These are phyloP conservation scores for Fomitopsis betulina DNA, from an alignment of 1,284 basidiomycete species.

Conservation along the genomic window DNA sequence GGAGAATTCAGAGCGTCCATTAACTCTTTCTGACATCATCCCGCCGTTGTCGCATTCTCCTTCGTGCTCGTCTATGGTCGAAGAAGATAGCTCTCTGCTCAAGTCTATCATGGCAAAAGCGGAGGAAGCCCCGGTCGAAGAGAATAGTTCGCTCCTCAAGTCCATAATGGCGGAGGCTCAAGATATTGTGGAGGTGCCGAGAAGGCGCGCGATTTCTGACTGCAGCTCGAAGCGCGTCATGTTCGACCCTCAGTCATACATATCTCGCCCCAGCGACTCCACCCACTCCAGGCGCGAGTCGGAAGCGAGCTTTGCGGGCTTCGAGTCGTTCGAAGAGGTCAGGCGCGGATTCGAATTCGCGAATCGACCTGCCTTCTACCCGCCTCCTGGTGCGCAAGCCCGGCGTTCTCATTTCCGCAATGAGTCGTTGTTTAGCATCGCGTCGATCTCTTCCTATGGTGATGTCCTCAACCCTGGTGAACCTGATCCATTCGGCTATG, in stretches of 20 bases:
- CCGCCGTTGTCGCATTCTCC: slow-evolving; percentile 52
- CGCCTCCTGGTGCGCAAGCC: slow-evolving; percentile 36
- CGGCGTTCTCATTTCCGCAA: slow-evolving; percentile 39
- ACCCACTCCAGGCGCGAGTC: slow-evolving; percentile 48
- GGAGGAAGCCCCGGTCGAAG: slow-evolving; percentile 3
- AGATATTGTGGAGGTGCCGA: slow-evolving; percentile 16
- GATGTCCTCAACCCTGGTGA: slow-evolving; percentile 58
- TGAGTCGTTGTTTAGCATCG: slow-evolving; percentile 71
- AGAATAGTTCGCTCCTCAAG: slow-evolving; percentile 33
- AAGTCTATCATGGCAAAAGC: slow-evolving; percentile 56
- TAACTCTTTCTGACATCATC: slow-evolving; percentile 71
- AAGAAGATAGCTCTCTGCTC: slow-evolving; percentile 53
- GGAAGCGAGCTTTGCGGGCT: slow-evolving; percentile 58
- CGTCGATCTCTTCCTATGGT: slow-evolving; percentile 80
- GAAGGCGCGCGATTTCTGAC: slow-evolving; percentile 38
- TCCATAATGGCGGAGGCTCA: slow-evolving; percentile 52
- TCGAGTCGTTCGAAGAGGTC: slow-evolving; percentile 72
- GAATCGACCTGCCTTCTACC: slow-evolving; percentile 62
- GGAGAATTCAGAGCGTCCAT: slow-evolving; percentile 26
- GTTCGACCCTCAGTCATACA: background rate
- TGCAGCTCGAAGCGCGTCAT: slow-evolving; percentile 33
- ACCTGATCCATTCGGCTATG: slow-evolving; percentile 75
- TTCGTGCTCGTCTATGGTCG: slow-evolving; percentile 35
- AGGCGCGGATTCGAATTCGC: slow-evolving; percentile 70
- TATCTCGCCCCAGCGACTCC: slow-evolving; percentile 6